Base-by-base conservation (phyloP, 495 filamentous ascomycete genomes). In the Penicillium subrubescens region DNA sequence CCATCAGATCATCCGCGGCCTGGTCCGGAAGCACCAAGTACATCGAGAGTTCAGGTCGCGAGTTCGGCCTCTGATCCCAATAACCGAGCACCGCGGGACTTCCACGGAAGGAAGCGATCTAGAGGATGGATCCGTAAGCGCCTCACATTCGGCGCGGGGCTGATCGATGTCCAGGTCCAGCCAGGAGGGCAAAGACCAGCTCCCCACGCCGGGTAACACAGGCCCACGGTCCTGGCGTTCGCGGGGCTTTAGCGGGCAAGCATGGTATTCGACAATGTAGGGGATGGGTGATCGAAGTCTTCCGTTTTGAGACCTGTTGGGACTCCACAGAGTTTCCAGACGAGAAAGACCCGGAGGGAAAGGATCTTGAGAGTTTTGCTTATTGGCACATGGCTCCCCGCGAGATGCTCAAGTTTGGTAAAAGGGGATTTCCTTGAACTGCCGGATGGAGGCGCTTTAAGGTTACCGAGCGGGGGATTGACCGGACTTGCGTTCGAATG, bases 21-120 rank as follows among this genome's bases (percentile, higher is more conserved):
- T 72, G 43, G 46, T 68, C 14, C 67, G 62, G 46, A 69, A 65
- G 39, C 66, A 66, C n/a, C 62, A 64, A 17, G 43, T 66, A 34
- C 55, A 70, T 31, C 59, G 59, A n/a, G 44, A 63, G 21, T 46
- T 64, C 46, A 62, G 59, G 23, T 44, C 61, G 4, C 35, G 53
- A 27, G 8, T 60, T 33, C 66, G 48, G 17, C 43, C 35, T 1
- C 57, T 65, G 23, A 44, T 57, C 11, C 37, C 48, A 7, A 34
- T 61, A 11, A 17, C 50, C 2, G 44, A 41, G 6, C 19, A 39
- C 21, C 51, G 17, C 21, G 51, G 48, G 46, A 43, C 33, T 37
- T 33, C 56, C 14, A 1, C 43, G 10, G 58, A 61, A 27, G 50
- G 44, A 25, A 66, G 51, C 25, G 62, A 67, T 37, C 43, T 68